Conservation (phyloP, 2,329 filamentous ascomycete species). For the Pseudogymnoascus sp. region DNA sequence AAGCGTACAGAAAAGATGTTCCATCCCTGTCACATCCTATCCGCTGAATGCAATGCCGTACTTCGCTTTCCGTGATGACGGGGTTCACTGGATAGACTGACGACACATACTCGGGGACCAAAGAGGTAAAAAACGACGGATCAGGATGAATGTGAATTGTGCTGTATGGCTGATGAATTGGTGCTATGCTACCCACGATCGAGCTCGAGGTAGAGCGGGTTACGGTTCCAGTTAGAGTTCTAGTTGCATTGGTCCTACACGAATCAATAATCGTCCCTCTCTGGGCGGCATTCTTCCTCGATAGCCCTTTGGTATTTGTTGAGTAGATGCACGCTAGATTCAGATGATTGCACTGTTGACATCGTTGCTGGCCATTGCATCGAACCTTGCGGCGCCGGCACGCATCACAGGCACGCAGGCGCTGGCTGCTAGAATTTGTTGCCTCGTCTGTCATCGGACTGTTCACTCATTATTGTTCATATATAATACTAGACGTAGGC, state of each 20-base stretch:
- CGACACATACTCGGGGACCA: constrained; percentile 39
- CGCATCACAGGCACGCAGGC: constrained; percentile 44
- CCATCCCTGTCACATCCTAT: constrained; percentile 1
- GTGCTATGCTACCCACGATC: not conserved
- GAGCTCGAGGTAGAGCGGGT: constrained; percentile 1
- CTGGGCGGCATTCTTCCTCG: constrained; percentile 33
- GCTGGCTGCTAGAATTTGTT: constrained; percentile 1
- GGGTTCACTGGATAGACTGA: constrained; percentile 44
- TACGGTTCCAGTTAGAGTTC: not conserved
- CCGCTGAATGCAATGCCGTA: constrained; percentile 28
- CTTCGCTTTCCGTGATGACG: constrained; percentile 38
- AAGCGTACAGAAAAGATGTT: constrained; percentile 39
- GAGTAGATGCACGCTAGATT: constrained; percentile 42
- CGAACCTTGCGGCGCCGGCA: constrained; percentile 57
- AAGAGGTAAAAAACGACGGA: constrained; percentile 36
- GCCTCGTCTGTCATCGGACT: not conserved
- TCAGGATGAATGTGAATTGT: constrained; percentile 16
- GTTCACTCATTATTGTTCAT: not conserved
- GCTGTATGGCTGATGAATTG: constrained; percentile 13
- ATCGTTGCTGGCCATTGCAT: constrained; percentile 45
- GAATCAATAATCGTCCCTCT: constrained; percentile 38
- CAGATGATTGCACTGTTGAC: constrained; percentile 38
- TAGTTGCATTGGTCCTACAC: constrained; percentile 27
- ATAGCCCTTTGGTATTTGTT: constrained; percentile 27
- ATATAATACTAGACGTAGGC: not conserved